A percentile compares a stretch with the other conserved stretches of the same genome.
Evolutionary conservation across 495 filamentous ascomycete genomes (phyloP).

Genomic region (Chaetomium fimeti): DNA sequence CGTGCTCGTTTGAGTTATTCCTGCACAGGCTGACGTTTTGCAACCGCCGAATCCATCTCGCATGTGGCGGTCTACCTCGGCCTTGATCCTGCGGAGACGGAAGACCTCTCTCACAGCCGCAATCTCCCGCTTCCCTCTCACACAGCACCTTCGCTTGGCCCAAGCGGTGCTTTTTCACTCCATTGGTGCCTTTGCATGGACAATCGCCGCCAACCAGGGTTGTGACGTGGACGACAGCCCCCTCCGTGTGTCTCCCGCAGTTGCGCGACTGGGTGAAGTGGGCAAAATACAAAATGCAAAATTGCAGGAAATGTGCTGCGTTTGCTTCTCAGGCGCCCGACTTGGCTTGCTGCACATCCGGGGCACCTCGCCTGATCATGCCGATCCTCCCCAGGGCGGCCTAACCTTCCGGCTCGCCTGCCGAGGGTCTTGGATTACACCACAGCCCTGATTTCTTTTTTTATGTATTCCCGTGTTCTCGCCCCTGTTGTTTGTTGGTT

Average conservation of each 20-base stretch:
- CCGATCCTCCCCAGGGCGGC: constrained; percentile 17
- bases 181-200: constrained; percentile 18
- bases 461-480: neutral
- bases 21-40: too few relatives aligned
- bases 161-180: neutral
- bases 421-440: neutral
- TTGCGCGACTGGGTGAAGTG: neutral
- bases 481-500: neutral
- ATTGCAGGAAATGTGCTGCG: constrained; percentile 4
- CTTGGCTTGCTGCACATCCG: constrained; percentile 14
- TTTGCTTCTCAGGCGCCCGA: constrained; percentile 10
- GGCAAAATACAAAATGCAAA: too few relatives aligned
- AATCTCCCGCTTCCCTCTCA: constrained; percentile 6
- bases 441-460: neutral
- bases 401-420: constrained; percentile 7
- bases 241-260: neutral
- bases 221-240: constrained; percentile 19
- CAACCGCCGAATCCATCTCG: neutral
- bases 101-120: neutral
- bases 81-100: too few relatives aligned
- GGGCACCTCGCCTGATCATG: constrained; percentile 13
- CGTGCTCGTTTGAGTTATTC: too few relatives aligned
- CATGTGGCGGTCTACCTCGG: neutral
- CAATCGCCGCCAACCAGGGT: constrained; percentile 31
- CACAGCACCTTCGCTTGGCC: constrained; percentile 8